Conservation (phyloP, 2,329 filamentous ascomycete species). For the Alternaria panax region DNA sequence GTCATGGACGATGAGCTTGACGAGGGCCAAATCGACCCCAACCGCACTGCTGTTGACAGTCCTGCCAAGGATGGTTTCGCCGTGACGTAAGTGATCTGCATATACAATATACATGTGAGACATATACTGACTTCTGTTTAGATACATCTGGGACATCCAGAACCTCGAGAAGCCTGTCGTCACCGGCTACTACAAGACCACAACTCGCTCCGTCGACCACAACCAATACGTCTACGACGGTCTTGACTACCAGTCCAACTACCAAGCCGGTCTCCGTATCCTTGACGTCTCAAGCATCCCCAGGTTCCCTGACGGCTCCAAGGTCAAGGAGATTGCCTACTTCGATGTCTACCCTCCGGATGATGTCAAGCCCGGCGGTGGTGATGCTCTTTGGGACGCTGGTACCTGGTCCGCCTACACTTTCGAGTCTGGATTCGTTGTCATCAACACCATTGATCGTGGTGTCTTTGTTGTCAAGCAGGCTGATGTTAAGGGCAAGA, state of each 20-base stretch:
- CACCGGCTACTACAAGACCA: slow-evolving; percentile 54
- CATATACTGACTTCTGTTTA: too few species aligned
- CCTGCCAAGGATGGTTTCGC: slow-evolving; percentile 46
- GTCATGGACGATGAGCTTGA: slow-evolving; percentile 51
- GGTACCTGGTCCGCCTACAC: slow-evolving; percentile 55
- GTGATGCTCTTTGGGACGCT: slow-evolving; percentile 50
- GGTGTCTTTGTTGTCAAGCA: slow-evolving; percentile 48
- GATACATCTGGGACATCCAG: slow-evolving; percentile 49
- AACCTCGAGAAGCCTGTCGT: slow-evolving; percentile 48
- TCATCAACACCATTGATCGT: slow-evolving; percentile 60
- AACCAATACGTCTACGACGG: slow-evolving; percentile 56
- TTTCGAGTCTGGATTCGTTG: slow-evolving; percentile 53
- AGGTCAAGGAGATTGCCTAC: slow-evolving; percentile 53
- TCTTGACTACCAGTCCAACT: slow-evolving; percentile 54
- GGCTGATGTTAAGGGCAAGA: slow-evolving; percentile 23
- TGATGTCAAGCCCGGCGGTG: slow-evolving; percentile 44
- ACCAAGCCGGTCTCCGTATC: slow-evolving; percentile 54
- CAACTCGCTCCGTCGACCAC: slow-evolving; percentile 52
- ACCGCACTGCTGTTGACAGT: slow-evolving; percentile 32
- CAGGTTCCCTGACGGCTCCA: slow-evolving; percentile 45
- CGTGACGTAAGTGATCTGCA: too few species aligned
- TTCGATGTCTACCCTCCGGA: slow-evolving; percentile 55
- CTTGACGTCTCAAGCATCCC: slow-evolving; percentile 53
- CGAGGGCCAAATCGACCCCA: slow-evolving; percentile 44
- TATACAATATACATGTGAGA: too few species aligned